These are phyloP conservation scores for Metarhizium sp. DNA, from an alignment of 2,329 filamentous ascomycete species.

Conservation along the genomic window DNA sequence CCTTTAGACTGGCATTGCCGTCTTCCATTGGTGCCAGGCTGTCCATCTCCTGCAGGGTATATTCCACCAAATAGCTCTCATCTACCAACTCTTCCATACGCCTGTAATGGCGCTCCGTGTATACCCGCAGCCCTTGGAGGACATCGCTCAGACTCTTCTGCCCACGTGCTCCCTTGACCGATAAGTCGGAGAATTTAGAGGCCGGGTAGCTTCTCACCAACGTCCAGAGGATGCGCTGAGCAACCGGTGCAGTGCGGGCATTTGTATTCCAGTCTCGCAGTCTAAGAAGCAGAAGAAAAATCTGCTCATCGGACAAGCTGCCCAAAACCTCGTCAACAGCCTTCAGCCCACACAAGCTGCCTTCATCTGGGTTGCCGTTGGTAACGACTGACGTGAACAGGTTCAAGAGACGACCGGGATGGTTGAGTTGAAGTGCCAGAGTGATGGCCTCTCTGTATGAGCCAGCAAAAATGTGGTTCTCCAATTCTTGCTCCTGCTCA, in stretches of 20 bases:
- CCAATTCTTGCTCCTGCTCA: slow-evolving; percentile 87
- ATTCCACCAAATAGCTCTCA: slow-evolving; percentile 90
- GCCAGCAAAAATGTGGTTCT: slow-evolving; percentile 82
- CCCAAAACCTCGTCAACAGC: slow-evolving; percentile 77
- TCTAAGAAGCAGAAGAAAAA: slow-evolving; percentile 72
- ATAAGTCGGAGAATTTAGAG: slow-evolving; percentile 62
- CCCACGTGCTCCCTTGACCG: slow-evolving; percentile 45
- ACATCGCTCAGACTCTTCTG: slow-evolving; percentile 71
- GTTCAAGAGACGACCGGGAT: slow-evolving; percentile 75
- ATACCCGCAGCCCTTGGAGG: slow-evolving; percentile 75
- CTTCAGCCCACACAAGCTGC: slow-evolving; percentile 53
- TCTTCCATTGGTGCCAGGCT: slow-evolving; percentile 43
- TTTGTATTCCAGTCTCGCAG: slow-evolving; percentile 98
- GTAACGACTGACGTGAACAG: slow-evolving; percentile 77
- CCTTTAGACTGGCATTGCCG: slow-evolving; percentile 21
- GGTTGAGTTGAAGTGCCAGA: slow-evolving; percentile 85
- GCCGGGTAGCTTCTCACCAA: slow-evolving; percentile 76
- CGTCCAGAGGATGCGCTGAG: slow-evolving; percentile 75
- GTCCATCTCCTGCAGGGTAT: slow-evolving; percentile 90
- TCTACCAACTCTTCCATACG: slow-evolving; percentile 83
- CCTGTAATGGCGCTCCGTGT: slow-evolving; percentile 89
- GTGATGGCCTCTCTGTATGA: slow-evolving; percentile 91
- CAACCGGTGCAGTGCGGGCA: slow-evolving; percentile 72
- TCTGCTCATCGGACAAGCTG: slow-evolving; percentile 72
- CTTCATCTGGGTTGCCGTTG: slow-evolving; percentile 47